Evolutionary conservation across 2,329 filamentous ascomycete genomes (phyloP), one percentile per base, ranked within the genome.

Genomic region (Penicillium italicum): DNA sequence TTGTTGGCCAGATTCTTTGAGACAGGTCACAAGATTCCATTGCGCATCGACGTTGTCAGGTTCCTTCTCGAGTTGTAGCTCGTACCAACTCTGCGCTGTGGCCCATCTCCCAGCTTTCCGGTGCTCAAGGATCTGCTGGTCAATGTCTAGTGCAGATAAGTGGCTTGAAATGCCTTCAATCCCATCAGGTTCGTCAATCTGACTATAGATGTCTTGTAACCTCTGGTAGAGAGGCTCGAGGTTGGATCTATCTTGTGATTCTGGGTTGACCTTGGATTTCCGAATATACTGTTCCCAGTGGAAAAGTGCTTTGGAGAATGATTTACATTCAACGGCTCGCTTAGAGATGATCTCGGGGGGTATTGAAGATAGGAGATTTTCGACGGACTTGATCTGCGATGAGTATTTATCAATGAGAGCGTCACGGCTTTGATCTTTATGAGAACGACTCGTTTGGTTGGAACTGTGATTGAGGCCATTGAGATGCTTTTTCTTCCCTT

Each of bases 131-230:
- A 97, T 88, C 70, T 97, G 92, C 70, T 97, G 93, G 57, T 96
- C 89, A 47, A 97, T 87, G 62, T 95, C 90, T n/a, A 97, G 78
- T 11, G 91, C 85, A 56, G 89, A 88, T 3, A 97, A 79, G 69
- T 94, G 89, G 20, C 91, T 86, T 1, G 93, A 96, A 58, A 99
- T 93, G 3, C 94, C 94, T 69, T 97, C 92, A 33, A 99, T 86
- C 1, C 93, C 92, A 72, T 99, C 94, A 0, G 94, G 95, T 66
- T 99, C 94, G 67, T 99, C 94, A 58, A 99, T 97, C 65, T 97
- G 89, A 1, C 91, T 90, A 72, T 99, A 99, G 18, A 99, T 96
- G 50, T 93, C 87, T 68, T 97, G 93, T 24, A 99, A 78, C 58
- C 87, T 85, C 62, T 91, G 85, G 57, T 95, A 83, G 4, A 94